These are phyloP conservation scores for Myxozyma geophila DNA, from an alignment of 805 yeast species.

Conservation along the genomic window DNA sequence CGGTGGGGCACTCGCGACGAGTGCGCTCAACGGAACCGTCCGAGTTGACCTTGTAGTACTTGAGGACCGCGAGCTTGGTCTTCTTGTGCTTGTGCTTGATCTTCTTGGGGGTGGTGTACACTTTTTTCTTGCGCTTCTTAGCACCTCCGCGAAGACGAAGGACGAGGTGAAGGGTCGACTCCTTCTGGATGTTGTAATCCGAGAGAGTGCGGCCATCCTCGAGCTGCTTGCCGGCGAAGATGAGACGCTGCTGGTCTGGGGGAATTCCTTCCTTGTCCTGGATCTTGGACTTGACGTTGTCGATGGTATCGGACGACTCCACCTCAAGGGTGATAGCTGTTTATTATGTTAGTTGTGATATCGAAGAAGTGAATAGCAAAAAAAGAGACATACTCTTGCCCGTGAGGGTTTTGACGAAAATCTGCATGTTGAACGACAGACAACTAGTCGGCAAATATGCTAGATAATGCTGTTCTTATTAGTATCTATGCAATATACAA, in stretches of 20 bases:
- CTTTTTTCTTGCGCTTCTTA: conserved; percentile 99
- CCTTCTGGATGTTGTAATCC: conserved; percentile 98
- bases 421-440: conserved; percentile 51
- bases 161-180: conserved; percentile 93
- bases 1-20: conserved; percentile 96
- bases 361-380: conserved; percentile 38
- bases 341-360: background rate
- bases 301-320: conserved; percentile 96
- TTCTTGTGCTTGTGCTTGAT: conserved; percentile 99
- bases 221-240: conserved; percentile 97
- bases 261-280: conserved; percentile 98
- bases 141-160: conserved; percentile 99
- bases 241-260: conserved; percentile 96
- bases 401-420: conserved; percentile 98
- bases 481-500: background rate
- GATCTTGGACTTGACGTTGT: conserved; percentile 94
- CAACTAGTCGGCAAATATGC: conserved; percentile 48
- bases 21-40: conserved; percentile 98
- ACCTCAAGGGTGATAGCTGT: conserved; percentile 95
- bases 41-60: conserved; percentile 98
- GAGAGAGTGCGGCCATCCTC: conserved; percentile 88
- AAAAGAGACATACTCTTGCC: conserved; percentile 63
- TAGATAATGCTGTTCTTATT: conserved; percentile 20
- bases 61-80: conserved; percentile 98
- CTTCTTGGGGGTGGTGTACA: conserved; percentile 99